Evolutionary conservation across 768 basidiomycete species (phyloP).

Genomic region (Hypholoma fasciculare): DNA sequence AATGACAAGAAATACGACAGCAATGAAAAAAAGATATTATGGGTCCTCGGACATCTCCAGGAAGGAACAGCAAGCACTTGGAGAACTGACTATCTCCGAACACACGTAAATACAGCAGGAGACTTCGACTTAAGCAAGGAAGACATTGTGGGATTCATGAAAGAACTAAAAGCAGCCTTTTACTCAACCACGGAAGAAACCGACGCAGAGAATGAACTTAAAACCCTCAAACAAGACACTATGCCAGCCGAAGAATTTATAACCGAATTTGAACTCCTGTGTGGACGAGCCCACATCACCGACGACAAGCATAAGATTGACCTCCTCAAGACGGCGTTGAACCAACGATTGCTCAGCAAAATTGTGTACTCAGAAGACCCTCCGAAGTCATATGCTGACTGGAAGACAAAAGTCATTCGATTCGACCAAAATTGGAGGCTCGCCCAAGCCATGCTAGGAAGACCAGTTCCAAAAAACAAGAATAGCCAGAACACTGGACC

Average conservation of each 20-base stretch:
- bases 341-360: background rate
- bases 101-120: background rate
- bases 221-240: background rate
- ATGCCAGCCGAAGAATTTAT: background rate
- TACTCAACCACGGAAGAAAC: background rate
- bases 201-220: background rate
- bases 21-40: no score
- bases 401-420: background rate
- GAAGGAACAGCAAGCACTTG: no score
- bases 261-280: background rate
- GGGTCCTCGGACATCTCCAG: no score
- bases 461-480: background rate
- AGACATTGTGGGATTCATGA: background rate
- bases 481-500: background rate
- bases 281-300: background rate
- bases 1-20: no score
- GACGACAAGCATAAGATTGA: background rate
- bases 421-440: background rate
- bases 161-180: background rate
- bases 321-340: background rate
- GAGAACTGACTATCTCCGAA: no score
- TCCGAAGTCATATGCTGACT: background rate
- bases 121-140: background rate
- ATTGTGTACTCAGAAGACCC: background rate
- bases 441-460: background rate